These are phyloP conservation scores for Phialocephala subalpina DNA, from an alignment of 2,329 filamentous ascomycete genomes.

Conservation along the genomic window DNA sequence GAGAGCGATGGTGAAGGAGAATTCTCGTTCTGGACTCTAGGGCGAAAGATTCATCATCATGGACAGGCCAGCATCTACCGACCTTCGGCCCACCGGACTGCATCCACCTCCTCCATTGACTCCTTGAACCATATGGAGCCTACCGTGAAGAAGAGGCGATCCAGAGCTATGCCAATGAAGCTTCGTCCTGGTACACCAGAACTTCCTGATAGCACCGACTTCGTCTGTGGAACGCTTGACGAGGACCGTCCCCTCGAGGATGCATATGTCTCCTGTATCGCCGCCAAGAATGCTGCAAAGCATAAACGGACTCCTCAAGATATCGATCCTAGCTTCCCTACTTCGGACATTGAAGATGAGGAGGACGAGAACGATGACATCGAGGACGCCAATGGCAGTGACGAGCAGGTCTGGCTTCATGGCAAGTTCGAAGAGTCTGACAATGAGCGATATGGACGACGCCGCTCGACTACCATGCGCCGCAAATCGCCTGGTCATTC, in stretches of 20 bases:
- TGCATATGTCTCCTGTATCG: slow-evolving; percentile 86
- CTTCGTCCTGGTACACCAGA: slow-evolving; percentile 78
- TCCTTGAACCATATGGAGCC: slow-evolving; percentile 48
- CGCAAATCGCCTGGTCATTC: slow-evolving; percentile 58
- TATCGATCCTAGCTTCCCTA: slow-evolving; percentile 96
- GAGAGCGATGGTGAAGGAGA: slow-evolving; percentile 71
- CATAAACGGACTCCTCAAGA: slow-evolving; percentile 90
- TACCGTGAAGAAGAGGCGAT: slow-evolving; percentile 25
- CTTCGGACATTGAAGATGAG: slow-evolving; percentile 89
- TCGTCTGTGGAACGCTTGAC: slow-evolving; percentile 97
- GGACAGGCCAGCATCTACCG: slow-evolving; percentile 38
- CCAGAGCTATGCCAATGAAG: slow-evolving; percentile 52
- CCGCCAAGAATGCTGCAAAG: slow-evolving; percentile 82
- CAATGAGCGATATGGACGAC: slow-evolving; percentile 58
- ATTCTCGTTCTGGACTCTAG: slow-evolving; percentile 68
- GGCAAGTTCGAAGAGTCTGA: slow-evolving; percentile 75
- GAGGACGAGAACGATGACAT: slow-evolving; percentile 74
- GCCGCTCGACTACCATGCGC: slow-evolving; percentile 56
- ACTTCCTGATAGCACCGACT: slow-evolving; percentile 96
- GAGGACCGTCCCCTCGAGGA: slow-evolving; percentile 95
- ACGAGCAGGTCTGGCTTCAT: slow-evolving; percentile 74
- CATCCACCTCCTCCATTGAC: slow-evolving; percentile 69
- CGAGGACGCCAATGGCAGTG: slow-evolving; percentile 66
- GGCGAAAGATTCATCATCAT: slow-evolving; percentile 44
- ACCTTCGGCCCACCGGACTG: slow-evolving; percentile 45